These are phyloP conservation scores for Leishmania guyanensis DNA, from an alignment of 208 protist genomes.

Conservation along the genomic window DNA sequence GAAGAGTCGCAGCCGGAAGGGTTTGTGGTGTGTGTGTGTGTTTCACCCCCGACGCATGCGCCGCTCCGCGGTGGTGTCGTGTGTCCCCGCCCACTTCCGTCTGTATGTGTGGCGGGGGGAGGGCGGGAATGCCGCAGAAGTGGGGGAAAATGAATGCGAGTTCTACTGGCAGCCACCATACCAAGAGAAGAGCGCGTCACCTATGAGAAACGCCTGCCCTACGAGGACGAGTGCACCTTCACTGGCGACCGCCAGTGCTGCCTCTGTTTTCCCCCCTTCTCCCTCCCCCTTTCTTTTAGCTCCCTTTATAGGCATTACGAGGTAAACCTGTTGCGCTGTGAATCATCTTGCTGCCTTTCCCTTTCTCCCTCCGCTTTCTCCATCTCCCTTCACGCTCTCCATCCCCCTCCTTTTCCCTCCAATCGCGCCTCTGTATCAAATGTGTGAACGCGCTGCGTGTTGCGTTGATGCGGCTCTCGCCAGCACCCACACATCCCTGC, in stretches of 20 bases:
- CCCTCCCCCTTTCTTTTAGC: background rate
- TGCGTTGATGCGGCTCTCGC: background rate
- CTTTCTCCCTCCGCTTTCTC: background rate
- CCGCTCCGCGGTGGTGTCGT: background rate
- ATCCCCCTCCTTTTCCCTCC: constrained; percentile 1
- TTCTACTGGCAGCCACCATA: background rate
- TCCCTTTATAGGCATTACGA: background rate
- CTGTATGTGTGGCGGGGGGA: background rate
- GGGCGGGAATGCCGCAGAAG: background rate
- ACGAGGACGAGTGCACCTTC: background rate
- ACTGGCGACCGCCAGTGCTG: background rate
- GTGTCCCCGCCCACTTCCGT: background rate
- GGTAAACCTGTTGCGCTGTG: constrained; percentile 4
- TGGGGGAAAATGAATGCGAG: background rate
- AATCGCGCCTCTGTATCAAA: background rate
- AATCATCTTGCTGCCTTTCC: background rate
- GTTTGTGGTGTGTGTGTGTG: background rate
- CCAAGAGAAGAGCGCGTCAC: background rate
- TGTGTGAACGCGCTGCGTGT: background rate
- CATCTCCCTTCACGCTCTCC: background rate
- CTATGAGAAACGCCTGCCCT: background rate
- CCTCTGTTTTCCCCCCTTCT: background rate
- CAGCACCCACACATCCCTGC: background rate
- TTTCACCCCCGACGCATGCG: background rate
- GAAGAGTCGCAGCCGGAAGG: background rate